Evolutionary conservation across 805 yeast genomes (phyloP).

Genomic region (Jamesozyma piceae): DNA sequence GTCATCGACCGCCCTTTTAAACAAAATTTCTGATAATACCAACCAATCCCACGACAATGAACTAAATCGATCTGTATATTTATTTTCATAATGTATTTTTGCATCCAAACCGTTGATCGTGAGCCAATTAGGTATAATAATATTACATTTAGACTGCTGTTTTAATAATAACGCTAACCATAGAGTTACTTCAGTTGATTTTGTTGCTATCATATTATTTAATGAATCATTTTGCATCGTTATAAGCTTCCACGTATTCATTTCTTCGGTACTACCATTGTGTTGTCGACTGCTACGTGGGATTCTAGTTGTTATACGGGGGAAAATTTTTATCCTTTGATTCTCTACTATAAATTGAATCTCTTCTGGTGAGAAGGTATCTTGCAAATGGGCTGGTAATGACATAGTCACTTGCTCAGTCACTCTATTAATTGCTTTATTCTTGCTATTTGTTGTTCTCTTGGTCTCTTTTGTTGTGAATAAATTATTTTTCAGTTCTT

Average conservation of each 20-base stretch:
- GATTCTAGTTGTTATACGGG: constrained; percentile 39
- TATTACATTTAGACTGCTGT: constrained; percentile 75
- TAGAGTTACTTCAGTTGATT: constrained; percentile 61
- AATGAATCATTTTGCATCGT: constrained; percentile 32
- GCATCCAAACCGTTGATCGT: constrained; percentile 42
- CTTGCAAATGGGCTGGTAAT: constrained; percentile 44
- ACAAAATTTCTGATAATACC: constrained; percentile 61
- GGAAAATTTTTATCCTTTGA: constrained; percentile 62
- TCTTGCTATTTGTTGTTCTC: neutral
- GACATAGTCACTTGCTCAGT: constrained; percentile 39
- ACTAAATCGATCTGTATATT: constrained; percentile 50
- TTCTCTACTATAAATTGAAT: constrained; percentile 80
- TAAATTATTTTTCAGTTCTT: neutral
- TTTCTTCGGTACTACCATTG: constrained; percentile 1
- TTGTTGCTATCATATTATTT: constrained; percentile 43
- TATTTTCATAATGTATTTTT: constrained; percentile 58
- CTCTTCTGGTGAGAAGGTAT: constrained; percentile 64
- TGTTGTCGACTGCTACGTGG: constrained; percentile 5
- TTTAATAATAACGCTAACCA: constrained; percentile 84
- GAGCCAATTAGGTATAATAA: constrained; percentile 84
- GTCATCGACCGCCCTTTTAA: constrained; percentile 68
- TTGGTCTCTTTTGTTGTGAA: neutral
- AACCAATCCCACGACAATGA: constrained; percentile 83
- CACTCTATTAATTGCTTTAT: neutral
- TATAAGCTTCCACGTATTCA: constrained; percentile 21